Evolutionary conservation across 202 grass and related monocot species (phyloP).

Genomic region (Zoysia matrella): DNA sequence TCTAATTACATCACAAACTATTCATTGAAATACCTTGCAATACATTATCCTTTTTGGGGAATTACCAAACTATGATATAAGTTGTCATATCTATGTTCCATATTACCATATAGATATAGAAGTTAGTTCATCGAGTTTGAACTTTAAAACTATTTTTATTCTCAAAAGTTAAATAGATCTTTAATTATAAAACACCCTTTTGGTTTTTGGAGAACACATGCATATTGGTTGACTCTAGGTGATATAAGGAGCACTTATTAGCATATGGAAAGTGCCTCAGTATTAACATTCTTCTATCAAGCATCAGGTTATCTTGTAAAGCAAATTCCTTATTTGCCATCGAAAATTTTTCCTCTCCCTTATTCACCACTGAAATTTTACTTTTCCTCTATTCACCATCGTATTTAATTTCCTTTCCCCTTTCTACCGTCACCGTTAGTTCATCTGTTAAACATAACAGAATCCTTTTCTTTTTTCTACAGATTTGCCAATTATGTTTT

Average conservation of each 20-base stretch:
- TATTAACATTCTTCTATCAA: no score
- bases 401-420: no score
- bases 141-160: not conserved
- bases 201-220: not conserved
- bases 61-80: not conserved
- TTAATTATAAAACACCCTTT: not conserved
- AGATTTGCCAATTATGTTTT: no score
- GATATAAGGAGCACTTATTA: not conserved
- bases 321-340: no score
- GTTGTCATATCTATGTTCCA: not conserved
- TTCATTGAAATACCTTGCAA: not conserved
- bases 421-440: no score
- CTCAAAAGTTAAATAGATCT: not conserved
- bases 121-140: not conserved
- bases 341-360: no score
- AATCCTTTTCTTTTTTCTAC: no score
- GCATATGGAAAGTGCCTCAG: no score
- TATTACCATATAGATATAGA: not conserved
- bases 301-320: no score
- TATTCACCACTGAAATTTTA: no score
- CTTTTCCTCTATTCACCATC: no score
- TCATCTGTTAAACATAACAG: no score
- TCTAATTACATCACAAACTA: not conserved
- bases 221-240: not conserved
- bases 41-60: not conserved